Percentiles rank a stretch among this genome's conserved stretches.
These are phyloP conservation scores for Neckera pumila DNA, from an alignment of 225 moss, liverwort and hornwort species.

Conservation along the genomic window DNA sequence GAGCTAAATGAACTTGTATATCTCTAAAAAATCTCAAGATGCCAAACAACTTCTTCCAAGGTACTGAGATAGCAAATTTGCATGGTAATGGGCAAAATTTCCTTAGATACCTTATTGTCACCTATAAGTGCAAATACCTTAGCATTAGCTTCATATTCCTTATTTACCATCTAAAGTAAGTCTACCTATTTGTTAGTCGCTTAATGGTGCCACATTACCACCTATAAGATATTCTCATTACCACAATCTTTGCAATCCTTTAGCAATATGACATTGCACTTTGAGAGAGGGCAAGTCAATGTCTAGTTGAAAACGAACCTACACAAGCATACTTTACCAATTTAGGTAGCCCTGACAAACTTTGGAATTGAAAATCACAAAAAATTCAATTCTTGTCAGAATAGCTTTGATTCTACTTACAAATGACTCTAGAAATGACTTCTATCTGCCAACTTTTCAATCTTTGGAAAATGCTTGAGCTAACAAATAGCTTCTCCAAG, in stretches of 20 bases:
- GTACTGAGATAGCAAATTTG: not conserved
- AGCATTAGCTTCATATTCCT: rapidly evolving
- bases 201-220: not conserved
- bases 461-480: too few species aligned
- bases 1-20: not conserved
- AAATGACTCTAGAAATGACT: too few species aligned
- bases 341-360: not conserved
- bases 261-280: not conserved
- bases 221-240: too few species aligned
- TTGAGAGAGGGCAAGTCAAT: not conserved
- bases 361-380: not conserved
- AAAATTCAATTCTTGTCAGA: not conserved
- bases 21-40: not conserved
- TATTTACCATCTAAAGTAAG: not conserved
- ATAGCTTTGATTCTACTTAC: not conserved
- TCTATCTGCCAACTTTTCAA: too few species aligned
- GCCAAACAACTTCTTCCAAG: not conserved
- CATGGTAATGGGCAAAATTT: not conserved
- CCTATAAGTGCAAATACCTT: not conserved
- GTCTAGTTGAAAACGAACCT: not conserved
- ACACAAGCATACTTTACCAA: too few species aligned
- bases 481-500: not conserved
- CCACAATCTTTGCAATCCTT: not conserved
- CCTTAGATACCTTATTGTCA: not conserved
- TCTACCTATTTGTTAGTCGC: rapidly evolving